Base-by-base conservation (phyloP, 768 basidiomycete genomes). In the Lentinula detonsa region DNA sequence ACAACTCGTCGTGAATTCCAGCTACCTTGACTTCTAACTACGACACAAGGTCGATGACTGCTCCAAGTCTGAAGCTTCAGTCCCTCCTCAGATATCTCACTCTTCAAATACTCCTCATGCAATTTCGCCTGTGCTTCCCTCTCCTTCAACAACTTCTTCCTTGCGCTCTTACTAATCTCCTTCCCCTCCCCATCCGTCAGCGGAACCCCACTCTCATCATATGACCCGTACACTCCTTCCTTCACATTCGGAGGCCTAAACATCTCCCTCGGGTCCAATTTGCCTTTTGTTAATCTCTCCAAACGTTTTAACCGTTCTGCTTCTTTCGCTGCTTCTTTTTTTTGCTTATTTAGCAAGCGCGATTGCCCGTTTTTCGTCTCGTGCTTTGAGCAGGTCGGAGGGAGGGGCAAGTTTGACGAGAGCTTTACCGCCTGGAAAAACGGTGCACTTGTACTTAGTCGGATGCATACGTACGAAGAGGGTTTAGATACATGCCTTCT, bases 321-420 rank as follows among this genome's bases (percentile, higher is more conserved):
- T 65, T 86, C 86, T 10, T 79, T 81, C 18, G 81, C 74, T 0
- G 85, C 90, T 31, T 86, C 87, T 70, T 95, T 95, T n/a, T 70
- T 89, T 89, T 15, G 84, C 86, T 2, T 83, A 82, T 69, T 94
- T 96, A 18, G 85, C 91, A 62, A 88, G 87, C 16, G 78, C 77
- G 55, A 81, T 81, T 3, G 85, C 88, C 5, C 85, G 82, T 75
- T 97, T 98, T 69, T 95, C 95, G 63, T 98, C 95, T 50, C 95
- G 85, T 2, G 86, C 88, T 68, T 80, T 87, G 65, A 95, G 84
- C 43, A 99, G 79, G 60, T 91, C 85, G 11, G 84, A 83, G 2
- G 95, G 87, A 42, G 91, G 78, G 28, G 95, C 91, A 46, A 98
- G 79, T 73, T 98, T 98, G 62, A 97, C 90, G 34, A 98, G 85